Percentiles rank a stretch among this genome's conserved stretches.
phyloP scores from a whole-genome alignment of 345 rosid genomes.

The Populus alba region DNA sequence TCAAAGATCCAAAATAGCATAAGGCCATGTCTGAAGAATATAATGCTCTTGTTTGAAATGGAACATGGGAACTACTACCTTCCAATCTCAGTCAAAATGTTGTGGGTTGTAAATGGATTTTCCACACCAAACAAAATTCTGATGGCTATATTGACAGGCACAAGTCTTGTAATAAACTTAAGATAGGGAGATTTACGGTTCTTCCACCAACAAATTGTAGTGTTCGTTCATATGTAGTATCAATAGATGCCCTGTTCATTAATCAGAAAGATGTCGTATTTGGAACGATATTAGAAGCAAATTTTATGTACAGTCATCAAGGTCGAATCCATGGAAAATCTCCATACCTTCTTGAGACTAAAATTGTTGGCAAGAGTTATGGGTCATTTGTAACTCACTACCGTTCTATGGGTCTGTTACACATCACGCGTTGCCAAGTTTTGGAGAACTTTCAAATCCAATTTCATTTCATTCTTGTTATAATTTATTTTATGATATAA shows the following conservation, averaged over 20 bases:
- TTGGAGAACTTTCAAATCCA: no score
- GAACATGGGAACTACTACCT: neutral
- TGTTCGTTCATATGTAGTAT: neutral
- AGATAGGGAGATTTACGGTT: neutral
- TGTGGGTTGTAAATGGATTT: neutral
- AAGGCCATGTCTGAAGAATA: neutral
- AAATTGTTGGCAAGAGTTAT: no score
- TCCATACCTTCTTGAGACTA: conserved; percentile 42
- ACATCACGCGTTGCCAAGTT: no score
- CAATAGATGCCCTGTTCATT: neutral
- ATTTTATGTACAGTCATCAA: neutral
- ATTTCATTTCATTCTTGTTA: no score
- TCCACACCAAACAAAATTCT: neutral
- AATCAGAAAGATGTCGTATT: neutral
- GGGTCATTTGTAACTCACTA: no score
- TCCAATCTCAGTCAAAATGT: neutral
- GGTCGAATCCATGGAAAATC: neutral
- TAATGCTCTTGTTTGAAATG: neutral
- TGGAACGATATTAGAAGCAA: neutral
- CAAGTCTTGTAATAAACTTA: neutral
- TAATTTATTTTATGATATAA: no score
- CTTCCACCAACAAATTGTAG: neutral
- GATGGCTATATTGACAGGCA: neutral
- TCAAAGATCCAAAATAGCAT: neutral
- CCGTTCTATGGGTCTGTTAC: no score